Conservation (phyloP, 805 yeast genomes). For the Lachancea fermentati region DNA sequence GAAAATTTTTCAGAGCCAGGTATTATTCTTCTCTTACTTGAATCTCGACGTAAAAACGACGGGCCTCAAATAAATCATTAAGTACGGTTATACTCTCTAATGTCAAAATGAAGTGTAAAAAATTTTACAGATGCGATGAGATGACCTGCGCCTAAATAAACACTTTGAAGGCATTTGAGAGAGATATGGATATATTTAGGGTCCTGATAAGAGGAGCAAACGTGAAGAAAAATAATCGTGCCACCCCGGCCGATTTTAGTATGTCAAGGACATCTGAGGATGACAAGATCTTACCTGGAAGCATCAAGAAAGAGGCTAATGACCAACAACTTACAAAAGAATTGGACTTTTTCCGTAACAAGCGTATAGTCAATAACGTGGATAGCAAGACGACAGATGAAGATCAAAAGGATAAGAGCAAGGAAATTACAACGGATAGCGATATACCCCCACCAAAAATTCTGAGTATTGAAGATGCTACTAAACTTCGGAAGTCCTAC, state of each 20-base stretch:
- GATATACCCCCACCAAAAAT: constrained; percentile 41
- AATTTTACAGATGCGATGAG: constrained; percentile 8
- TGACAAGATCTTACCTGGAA: constrained; percentile 2
- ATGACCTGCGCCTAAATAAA: background rate
- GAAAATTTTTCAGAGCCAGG: background rate
- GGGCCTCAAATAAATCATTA: background rate
- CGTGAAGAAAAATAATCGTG: constrained; percentile 33
- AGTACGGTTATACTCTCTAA: background rate
- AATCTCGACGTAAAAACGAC: background rate
- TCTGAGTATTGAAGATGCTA: constrained; percentile 53
- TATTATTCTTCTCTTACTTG: background rate
- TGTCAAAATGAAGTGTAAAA: background rate
- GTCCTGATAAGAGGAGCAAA: constrained; percentile 83
- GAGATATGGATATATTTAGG: constrained; percentile 78
- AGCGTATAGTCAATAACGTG: constrained; percentile 33
- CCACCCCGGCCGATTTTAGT: constrained; percentile 23
- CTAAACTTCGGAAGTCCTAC: constrained; percentile 50
- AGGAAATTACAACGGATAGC: constrained; percentile 22
- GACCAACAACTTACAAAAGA: constrained; percentile 58
- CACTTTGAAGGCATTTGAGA: constrained; percentile 1
- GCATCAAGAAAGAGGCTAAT: constrained; percentile 33
- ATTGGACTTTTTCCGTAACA: constrained; percentile 75
- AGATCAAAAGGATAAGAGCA: constrained; percentile 8
- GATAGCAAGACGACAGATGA: constrained; percentile 15
- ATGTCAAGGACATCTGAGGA: constrained; percentile 6